phyloP scores from a whole-genome alignment of 2,329 filamentous ascomycete genomes.

The Botrytis squamosa region DNA sequence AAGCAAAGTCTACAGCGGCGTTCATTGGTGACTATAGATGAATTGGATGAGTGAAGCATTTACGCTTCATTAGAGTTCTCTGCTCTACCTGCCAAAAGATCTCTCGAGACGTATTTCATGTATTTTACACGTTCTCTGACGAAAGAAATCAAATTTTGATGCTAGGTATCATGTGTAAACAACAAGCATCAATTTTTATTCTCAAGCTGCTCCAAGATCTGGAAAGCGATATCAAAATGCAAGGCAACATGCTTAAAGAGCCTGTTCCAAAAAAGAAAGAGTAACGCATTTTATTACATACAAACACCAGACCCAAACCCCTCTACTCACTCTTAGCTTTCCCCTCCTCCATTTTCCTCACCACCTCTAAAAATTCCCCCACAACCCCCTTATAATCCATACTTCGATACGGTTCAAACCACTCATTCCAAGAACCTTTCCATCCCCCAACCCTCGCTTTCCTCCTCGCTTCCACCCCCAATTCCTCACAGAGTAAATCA shows the following conservation, averaged over 20 bases:
- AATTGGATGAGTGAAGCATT: neutral
- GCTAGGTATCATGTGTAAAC: neutral
- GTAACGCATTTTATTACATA: too few species aligned
- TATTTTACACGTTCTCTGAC: neutral
- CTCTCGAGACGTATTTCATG: neutral
- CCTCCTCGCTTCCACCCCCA: constrained; percentile 14
- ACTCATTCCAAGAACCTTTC: constrained; percentile 20
- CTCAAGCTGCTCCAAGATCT: neutral
- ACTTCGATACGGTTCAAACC: constrained; percentile 23
- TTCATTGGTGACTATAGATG: neutral
- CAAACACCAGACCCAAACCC: too few species aligned
- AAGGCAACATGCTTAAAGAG: neutral
- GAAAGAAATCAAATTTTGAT: accelerated
- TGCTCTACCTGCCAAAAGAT: neutral
- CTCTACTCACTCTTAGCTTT: neutral
- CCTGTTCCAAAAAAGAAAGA: neutral
- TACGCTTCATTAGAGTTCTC: neutral
- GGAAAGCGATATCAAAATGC: neutral
- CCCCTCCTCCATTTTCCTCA: neutral
- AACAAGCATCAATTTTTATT: neutral
- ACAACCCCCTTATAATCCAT: constrained; percentile 23
- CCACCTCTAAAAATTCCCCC: constrained; percentile 18
- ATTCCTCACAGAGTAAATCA: constrained; percentile 17
- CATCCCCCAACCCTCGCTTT: constrained; percentile 12
- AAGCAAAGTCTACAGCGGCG: accelerated